phyloP scores from a whole-genome alignment of 768 basidiomycete genomes.

The Boletus sp. region DNA sequence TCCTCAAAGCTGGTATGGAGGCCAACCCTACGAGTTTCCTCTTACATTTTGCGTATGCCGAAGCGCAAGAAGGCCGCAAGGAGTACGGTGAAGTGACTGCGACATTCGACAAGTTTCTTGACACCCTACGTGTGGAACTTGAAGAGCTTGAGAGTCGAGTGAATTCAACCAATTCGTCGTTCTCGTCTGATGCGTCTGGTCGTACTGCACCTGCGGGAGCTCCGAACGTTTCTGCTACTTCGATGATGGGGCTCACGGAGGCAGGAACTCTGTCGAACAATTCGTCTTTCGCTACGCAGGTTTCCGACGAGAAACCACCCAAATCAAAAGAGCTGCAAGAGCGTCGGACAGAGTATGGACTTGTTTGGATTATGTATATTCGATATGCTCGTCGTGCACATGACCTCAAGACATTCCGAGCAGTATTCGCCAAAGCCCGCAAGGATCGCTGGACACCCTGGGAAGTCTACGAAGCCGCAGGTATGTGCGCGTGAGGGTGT shows the following conservation, averaged over 20 bases:
- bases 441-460: conserved; percentile 76
- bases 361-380: conserved; percentile 91
- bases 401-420: conserved; percentile 76
- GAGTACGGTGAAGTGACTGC: conserved; percentile 67
- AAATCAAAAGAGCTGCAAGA: conserved; percentile 54
- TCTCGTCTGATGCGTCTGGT: conserved; percentile 35
- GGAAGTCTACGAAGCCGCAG: conserved; percentile 93
- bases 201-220: conserved; percentile 27
- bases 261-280: conserved; percentile 38
- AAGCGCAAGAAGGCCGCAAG: conserved; percentile 63
- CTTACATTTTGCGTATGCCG: conserved; percentile 87
- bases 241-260: conserved; percentile 21
- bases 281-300: conserved; percentile 50
- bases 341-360: conserved; percentile 66
- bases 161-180: conserved; percentile 38
- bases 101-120: conserved; percentile 72
- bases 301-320: conserved; percentile 50
- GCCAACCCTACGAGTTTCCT: conserved; percentile 89
- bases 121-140: conserved; percentile 59
- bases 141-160: conserved; percentile 54
- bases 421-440: conserved; percentile 79
- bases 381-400: conserved; percentile 87
- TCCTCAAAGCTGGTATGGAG: conserved; percentile 81
- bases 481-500: conserved; percentile 37
- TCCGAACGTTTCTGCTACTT: conserved; percentile 11